Evolutionary conservation across 768 basidiomycete species (phyloP), one percentile per base, ranked within the genome.

Genomic region (Paxillus involutus): DNA sequence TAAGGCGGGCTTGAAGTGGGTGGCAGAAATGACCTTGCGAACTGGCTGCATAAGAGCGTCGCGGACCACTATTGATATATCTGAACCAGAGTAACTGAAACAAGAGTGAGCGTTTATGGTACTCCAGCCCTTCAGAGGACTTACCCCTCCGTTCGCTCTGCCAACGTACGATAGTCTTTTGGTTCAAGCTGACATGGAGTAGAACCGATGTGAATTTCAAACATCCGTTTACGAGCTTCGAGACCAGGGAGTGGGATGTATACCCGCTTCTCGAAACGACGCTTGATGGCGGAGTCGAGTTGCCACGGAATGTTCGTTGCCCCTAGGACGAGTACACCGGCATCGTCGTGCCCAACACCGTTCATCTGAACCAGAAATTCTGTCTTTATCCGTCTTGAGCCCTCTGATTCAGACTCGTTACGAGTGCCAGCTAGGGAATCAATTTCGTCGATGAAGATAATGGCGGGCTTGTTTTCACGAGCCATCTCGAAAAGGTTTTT

Each of bases 231-330:
- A 43, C 97, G 82, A 12, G 96, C 97, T 49, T 96, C 94, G 4
- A 89, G 80, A 0, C 94, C 94, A 10, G 97, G 97, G 17, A 98
- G 84, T 30, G 97, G 97, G 54, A 99, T 99, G 70, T 98, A 94
- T 77, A 99, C 95, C 53, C 97, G 86, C 73, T 97, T 98, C 73
- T 98, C 95, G 59, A 98, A 98, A 84, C 96, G 84, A 67, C 97
- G 88, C 72, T 98, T 98, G 75, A 98, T 98, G 42, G 96, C 96
- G 58, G 91, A 89, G 68, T 98, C 96, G 44, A 98, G 80, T 67
- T 94, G 91, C 96, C 96, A 98, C 3, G 97, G 97, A 49, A 98
- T 97, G 61, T 99, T 99, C 5, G 97, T 99, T 9, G 97, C 97
- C 30, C 95, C 97, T 19, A 99, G 81, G 9, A 98, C 94, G 17